These are phyloP conservation scores for Gentiana macrophylla DNA, from an alignment of 257 asterid genomes.

Conservation along the genomic window DNA sequence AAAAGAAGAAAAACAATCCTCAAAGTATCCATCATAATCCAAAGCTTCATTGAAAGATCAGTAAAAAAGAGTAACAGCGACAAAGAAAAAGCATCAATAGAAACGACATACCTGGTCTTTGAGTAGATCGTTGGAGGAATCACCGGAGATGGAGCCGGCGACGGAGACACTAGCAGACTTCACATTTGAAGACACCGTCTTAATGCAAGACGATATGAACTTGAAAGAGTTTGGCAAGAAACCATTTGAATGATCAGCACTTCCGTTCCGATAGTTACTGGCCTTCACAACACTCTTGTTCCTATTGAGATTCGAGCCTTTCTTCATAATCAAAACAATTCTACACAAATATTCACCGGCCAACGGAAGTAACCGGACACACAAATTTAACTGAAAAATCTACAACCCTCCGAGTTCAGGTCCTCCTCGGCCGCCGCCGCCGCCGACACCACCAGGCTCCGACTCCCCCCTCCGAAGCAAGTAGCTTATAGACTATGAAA, in stretches of 20 bases:
- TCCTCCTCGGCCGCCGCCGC: conserved; percentile 1
- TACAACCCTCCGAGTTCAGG: neutral
- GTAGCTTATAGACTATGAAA: conserved; percentile 18
- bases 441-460: conserved; percentile 10
- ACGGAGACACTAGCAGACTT: conserved; percentile 38
- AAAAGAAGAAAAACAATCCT: neutral
- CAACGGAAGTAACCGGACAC: conserved; percentile 10
- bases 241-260: conserved; percentile 17
- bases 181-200: conserved; percentile 40
- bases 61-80: neutral
- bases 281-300: conserved; percentile 10
- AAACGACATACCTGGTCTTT: conserved; percentile 27
- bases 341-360: conserved; percentile 6
- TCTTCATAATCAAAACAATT: conserved; percentile 30
- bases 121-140: conserved; percentile 27
- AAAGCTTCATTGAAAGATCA: neutral
- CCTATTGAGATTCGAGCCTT: conserved; percentile 16
- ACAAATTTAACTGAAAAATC: neutral
- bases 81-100: neutral
- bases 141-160: conserved; percentile 30
- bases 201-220: conserved; percentile 42
- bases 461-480: conserved; percentile 18
- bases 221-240: conserved; percentile 35
- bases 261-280: conserved; percentile 19
- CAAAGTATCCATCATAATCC: neutral